phyloP scores from a whole-genome alignment of 345 rosid species.

The Angophora floribunda region DNA sequence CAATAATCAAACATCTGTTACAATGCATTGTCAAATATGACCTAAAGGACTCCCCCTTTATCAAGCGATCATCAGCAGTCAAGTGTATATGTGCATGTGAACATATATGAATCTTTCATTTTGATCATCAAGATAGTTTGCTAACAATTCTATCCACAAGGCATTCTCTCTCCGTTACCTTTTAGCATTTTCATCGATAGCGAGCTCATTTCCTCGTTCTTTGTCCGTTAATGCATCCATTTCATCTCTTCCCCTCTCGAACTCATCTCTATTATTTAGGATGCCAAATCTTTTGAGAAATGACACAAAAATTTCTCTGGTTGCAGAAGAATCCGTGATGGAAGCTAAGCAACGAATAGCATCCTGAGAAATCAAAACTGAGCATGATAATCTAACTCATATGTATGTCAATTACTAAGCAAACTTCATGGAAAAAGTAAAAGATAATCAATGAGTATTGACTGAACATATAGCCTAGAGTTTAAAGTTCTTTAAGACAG shows the following conservation, averaged over 20 bases:
- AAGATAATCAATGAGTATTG: background rate
- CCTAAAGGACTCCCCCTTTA: background rate
- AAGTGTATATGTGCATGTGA: background rate
- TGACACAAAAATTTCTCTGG: slow-evolving; percentile 46
- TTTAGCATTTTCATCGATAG: slow-evolving; percentile 23
- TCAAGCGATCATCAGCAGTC: background rate
- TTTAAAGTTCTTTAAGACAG: background rate
- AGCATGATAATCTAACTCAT: background rate
- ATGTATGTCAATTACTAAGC: background rate
- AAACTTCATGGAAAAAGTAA: background rate
- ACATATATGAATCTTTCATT: background rate
- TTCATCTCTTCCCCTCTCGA: slow-evolving; percentile 11
- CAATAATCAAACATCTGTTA: background rate
- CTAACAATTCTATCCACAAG: background rate
- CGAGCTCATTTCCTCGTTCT: slow-evolving; percentile 15
- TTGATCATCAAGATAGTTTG: background rate
- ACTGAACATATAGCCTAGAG: background rate
- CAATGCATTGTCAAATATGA: background rate
- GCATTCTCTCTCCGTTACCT: slow-evolving; percentile 26
- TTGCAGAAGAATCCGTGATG: slow-evolving; percentile 55
- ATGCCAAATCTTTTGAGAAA: slow-evolving; percentile 48
- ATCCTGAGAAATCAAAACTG: slow-evolving; percentile 43
- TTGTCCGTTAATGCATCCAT: slow-evolving; percentile 17
- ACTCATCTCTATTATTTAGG: slow-evolving; percentile 33
- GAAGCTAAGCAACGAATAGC: slow-evolving; percentile 83